Conservation (phyloP, 768 basidiomycete species). For the Asterophora parasitica region DNA sequence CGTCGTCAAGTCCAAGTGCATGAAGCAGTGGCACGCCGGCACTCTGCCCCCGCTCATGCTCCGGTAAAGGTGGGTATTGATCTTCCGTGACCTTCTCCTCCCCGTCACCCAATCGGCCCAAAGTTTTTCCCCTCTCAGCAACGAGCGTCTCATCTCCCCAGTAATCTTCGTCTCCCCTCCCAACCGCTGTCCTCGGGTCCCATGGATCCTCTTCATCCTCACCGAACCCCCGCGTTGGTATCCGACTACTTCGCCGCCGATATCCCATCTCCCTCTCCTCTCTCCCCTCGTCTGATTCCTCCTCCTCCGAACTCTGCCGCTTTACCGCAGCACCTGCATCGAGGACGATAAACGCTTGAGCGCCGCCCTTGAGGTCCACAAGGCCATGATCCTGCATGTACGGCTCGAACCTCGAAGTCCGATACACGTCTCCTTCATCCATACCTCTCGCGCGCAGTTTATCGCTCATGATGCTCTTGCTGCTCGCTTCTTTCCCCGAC, state of each 20-base stretch:
- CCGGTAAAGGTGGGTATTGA: neutral
- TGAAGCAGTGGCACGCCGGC: constrained; percentile 26
- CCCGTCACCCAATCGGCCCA: neutral
- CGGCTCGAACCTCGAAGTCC: constrained; percentile 33
- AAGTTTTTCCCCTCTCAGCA: neutral
- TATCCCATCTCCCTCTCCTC: constrained; percentile 14
- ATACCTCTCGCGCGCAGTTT: neutral
- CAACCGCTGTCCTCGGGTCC: constrained; percentile 10
- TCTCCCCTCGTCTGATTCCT: constrained; percentile 5
- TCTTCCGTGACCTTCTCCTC: constrained; percentile 5
- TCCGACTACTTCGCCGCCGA: neutral
- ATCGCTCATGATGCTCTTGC: too few relatives aligned
- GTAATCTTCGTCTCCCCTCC: neutral
- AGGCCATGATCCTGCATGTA: constrained; percentile 32
- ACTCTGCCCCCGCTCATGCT: constrained; percentile 24
- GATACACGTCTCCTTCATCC: constrained; percentile 19
- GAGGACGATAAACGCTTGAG: too few relatives aligned
- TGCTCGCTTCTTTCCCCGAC: too few relatives aligned
- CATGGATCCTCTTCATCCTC: constrained; percentile 3
- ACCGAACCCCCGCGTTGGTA: neutral
- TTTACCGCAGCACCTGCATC: constrained; percentile 11
- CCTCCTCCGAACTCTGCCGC: constrained; percentile 22
- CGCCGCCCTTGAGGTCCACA: constrained; percentile 27
- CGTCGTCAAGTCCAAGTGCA: constrained; percentile 21
- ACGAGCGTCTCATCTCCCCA: constrained; percentile 21